These are phyloP conservation scores for Fusarium mexicanum DNA, from an alignment of 2,329 filamentous ascomycete species.

Conservation along the genomic window DNA sequence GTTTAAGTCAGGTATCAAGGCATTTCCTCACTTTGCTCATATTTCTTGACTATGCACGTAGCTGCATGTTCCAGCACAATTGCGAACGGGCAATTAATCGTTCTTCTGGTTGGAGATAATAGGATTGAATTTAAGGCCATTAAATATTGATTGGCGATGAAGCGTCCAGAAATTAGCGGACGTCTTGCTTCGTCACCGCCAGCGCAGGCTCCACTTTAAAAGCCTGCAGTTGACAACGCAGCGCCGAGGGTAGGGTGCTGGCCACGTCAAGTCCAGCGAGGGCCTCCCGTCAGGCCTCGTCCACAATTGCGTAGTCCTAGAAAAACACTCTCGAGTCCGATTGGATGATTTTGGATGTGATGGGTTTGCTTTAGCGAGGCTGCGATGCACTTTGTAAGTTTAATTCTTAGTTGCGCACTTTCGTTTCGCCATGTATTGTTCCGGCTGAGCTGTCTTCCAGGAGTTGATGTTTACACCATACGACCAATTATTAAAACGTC, in stretches of 20 bases:
- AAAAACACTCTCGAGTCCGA: accelerated
- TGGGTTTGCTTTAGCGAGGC: neutral
- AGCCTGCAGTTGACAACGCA: neutral
- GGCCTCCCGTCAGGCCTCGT: neutral
- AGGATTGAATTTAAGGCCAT: accelerated
- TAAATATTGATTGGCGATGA: accelerated
- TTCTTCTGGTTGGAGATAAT: neutral
- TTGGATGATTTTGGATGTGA: accelerated
- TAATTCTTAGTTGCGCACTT: accelerated
- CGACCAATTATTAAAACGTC: accelerated
- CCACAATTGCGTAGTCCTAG: neutral
- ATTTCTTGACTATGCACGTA: no score
- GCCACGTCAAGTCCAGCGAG: neutral
- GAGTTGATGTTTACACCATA: accelerated
- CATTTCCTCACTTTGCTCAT: neutral
- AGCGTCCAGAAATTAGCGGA: accelerated
- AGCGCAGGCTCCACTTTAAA: neutral
- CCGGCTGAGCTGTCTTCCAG: accelerated
- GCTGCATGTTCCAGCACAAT: neutral
- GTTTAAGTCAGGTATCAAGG: neutral
- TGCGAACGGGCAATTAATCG: neutral
- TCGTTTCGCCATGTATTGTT: accelerated
- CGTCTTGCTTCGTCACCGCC: accelerated
- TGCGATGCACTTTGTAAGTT: accelerated
- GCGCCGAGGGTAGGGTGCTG: neutral